A percentile compares a stretch with the other conserved stretches of the same genome.
Conservation (phyloP, 176 grass and related monocot species). For the Stipa capillata region DNA sequence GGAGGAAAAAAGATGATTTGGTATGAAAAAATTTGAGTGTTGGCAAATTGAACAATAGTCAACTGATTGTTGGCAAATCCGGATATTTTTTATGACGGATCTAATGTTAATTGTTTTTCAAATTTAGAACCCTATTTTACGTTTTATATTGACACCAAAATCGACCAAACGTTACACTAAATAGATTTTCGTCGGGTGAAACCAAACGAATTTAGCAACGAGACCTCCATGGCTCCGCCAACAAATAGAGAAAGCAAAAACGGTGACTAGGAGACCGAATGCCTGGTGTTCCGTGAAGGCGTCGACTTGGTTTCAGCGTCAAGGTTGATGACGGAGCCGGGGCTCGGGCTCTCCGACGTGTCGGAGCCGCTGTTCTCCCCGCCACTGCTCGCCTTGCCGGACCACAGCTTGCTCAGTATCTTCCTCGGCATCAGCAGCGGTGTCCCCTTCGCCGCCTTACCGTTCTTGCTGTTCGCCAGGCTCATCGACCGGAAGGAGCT, state of each 20-base stretch:
- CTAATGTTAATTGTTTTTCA: too few relatives aligned
- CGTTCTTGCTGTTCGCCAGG: constrained; percentile 34
- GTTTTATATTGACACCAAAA: neutral
- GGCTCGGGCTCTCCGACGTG: constrained; percentile 93
- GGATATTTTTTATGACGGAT: too few relatives aligned
- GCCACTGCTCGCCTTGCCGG: constrained; percentile 46
- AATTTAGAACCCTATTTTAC: too few relatives aligned
- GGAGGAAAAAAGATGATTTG: too few relatives aligned
- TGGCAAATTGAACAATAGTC: too few relatives aligned
- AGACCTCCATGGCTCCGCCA: neutral
- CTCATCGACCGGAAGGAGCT: constrained; percentile 49
- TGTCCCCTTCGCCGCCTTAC: constrained; percentile 39
- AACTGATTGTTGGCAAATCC: too few relatives aligned
- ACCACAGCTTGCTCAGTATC: constrained; percentile 87
- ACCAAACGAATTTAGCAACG: neutral
- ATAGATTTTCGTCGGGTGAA: neutral
- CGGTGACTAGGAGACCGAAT: constrained; percentile 48
- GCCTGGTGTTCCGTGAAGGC: constrained; percentile 54
- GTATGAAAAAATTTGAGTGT: too few relatives aligned
- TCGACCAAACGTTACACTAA: neutral
- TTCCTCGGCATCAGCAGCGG: constrained; percentile 54
- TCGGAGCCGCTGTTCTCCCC: constrained; percentile 71
- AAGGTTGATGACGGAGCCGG: constrained; percentile 58
- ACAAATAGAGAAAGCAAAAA: neutral
- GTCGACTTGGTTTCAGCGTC: constrained; percentile 76